These are phyloP conservation scores for Eudorina sp. DNA, from an alignment of 139 green algal genomes.

Conservation along the genomic window DNA sequence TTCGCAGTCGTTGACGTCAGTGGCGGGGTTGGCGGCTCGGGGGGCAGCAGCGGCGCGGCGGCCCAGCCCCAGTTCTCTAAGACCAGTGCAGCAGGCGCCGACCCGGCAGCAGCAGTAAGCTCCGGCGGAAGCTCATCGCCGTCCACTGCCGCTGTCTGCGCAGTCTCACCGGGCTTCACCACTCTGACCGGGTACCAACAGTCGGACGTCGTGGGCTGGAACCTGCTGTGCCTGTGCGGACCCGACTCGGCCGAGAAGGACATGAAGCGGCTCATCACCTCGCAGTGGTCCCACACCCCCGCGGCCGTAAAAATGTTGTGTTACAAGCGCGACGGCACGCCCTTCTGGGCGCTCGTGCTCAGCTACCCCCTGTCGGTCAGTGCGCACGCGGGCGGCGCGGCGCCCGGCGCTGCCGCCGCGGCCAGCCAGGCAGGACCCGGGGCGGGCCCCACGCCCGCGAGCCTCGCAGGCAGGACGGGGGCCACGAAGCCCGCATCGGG, in stretches of 20 bases:
- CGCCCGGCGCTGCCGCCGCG: not conserved
- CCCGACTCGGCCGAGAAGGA: conserved; percentile 51
- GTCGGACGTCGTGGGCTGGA: conserved; percentile 53
- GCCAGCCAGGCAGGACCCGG: not conserved
- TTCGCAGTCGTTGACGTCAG: conserved; percentile 45
- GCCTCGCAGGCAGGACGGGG: not conserved
- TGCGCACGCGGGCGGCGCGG: not conserved
- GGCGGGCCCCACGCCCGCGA: not conserved
- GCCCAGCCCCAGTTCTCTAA: not conserved
- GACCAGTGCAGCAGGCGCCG: not conserved
- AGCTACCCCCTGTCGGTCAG: conserved; percentile 44
- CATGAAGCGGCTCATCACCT: conserved; percentile 48
- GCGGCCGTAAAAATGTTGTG: conserved; percentile 53
- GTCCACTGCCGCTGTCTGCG: not conserved
- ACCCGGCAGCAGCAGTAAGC: not conserved
- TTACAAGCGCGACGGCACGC: conserved; percentile 60
- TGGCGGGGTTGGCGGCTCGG: not conserved
- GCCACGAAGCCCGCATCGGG: not conserved
- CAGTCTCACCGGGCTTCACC: conserved; percentile 49
- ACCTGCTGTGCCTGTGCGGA: conserved; percentile 58
- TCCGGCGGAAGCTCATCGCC: not conserved
- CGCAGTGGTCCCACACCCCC: conserved; percentile 21
- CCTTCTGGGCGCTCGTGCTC: conserved; percentile 62
- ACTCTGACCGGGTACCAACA: conserved; percentile 60
- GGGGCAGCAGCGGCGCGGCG: not conserved